Base-by-base conservation (phyloP, 179 eudicot species). In the Silene vulgaris region DNA sequence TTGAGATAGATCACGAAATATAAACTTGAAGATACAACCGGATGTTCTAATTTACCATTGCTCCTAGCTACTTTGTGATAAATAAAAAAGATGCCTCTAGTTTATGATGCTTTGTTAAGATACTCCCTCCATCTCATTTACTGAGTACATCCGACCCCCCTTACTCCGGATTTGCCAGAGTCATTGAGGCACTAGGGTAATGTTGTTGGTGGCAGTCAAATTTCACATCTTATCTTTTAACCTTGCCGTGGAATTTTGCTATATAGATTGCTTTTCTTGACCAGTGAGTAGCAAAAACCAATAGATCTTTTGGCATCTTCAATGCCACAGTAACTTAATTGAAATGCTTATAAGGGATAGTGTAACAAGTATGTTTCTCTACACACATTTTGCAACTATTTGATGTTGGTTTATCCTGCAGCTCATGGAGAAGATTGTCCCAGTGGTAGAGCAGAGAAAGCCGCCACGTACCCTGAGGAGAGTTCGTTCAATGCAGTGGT, bases 381-480 rank as follows among this genome's bases (percentile, higher is more conserved):
- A 52, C 59, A 8, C n/a, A 52, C 19, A 4, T 52, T 52, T 13
- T 16, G 59, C 3, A 54, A 54, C 19, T 54, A 20, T 70, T 35
- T 74, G 32, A 69, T 28, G 19, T 16, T 65, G 54, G 20, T 50
- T 17, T 52, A 64, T 29, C 64, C n/a, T 84, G 87, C 88, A 91
- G 97, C 87, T 91, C 62, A 85, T 91, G 91, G 90, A 91, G 80
- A 89, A 81, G 35, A 87, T 91, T 26, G 54, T 89, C 59, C 97
- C 97, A 50, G 86, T 88, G 12, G 86, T 76, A 73, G 88, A 88
- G 85, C 84, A 81, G 81, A 86, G 81, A 83, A 87, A 76, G 75
- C 90, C 89, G 40, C 71, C 77, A n/a, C 86, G 89, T 35, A 72
- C 71, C 23, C 83, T 91, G 60, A 82, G 87, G 77, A 85, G 86